phyloP scores from a whole-genome alignment of 164 flowering plant genomes.

The Magnolia changhungtana region DNA sequence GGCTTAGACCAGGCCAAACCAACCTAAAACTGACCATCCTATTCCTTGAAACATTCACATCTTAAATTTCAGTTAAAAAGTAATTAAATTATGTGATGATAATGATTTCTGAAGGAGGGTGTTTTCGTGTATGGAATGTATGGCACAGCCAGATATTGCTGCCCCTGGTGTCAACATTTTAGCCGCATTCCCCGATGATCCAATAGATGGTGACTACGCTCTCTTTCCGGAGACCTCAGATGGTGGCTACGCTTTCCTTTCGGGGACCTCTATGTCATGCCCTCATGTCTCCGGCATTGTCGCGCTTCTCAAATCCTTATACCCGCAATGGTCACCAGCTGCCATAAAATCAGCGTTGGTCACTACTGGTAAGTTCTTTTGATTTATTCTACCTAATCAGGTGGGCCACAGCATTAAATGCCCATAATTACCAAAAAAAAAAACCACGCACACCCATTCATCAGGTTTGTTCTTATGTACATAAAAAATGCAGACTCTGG shows the following conservation, averaged over 20 bases:
- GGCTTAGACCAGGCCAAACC: too few species aligned
- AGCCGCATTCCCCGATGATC: constrained; percentile 24
- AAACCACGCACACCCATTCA: too few species aligned
- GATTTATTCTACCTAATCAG: neutral
- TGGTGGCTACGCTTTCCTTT: constrained; percentile 14
- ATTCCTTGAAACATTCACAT: too few species aligned
- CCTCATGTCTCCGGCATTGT: constrained; percentile 49
- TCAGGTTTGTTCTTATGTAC: neutral
- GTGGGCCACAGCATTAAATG: neutral
- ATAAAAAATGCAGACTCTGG: neutral
- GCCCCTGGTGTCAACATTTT: constrained; percentile 49
- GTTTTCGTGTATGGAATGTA: neutral
- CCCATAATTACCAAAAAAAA: neutral
- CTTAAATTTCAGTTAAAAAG: too few species aligned
- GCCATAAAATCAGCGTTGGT: constrained; percentile 45
- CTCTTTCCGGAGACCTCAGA: constrained; percentile 40
- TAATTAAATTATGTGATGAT: too few species aligned
- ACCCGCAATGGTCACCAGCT: constrained; percentile 48
- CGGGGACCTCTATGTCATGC: constrained; percentile 55
- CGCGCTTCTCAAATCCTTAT: constrained; percentile 39
- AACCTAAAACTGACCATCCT: too few species aligned
- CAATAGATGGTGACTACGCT: constrained; percentile 7
- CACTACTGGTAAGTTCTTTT: constrained; percentile 36
- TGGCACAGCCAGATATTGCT: constrained; percentile 41
- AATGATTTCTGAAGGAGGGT: too few species aligned